Percentiles rank a stretch among this genome's conserved stretches.
Conservation (phyloP, 2,329 filamentous ascomycete genomes). For the Beauveria asiatica region DNA sequence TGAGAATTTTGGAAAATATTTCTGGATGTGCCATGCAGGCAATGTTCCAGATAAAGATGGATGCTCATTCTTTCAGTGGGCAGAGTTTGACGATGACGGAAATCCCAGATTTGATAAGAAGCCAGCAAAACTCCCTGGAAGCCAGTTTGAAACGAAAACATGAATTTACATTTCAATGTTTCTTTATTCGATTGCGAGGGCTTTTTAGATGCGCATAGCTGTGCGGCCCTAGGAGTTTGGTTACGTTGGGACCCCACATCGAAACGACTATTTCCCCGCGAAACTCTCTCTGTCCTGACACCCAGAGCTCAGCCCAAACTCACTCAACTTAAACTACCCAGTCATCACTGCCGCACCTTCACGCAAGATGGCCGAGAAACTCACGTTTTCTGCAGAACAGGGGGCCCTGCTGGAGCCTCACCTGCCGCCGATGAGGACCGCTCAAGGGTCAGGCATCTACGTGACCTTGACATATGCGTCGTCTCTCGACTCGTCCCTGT, state of each 20-base stretch:
- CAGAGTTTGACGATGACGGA: constrained; percentile 78
- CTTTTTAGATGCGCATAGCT: neutral
- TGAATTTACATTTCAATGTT: neutral
- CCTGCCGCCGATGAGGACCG: constrained; percentile 19
- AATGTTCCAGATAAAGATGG: constrained; percentile 60
- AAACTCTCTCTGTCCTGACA: neutral
- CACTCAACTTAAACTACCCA: neutral
- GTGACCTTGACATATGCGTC: constrained; percentile 85
- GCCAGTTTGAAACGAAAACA: neutral
- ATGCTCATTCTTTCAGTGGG: constrained; percentile 79
- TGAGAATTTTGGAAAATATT: constrained; percentile 71
- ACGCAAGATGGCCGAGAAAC: constrained; percentile 24
- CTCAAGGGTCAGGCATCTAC: constrained; percentile 30
- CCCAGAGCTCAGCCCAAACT: too few species aligned
- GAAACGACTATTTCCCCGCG: neutral
- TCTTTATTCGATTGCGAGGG: neutral
- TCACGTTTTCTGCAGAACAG: constrained; percentile 25
- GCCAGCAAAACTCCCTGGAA: neutral
- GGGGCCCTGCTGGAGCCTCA: constrained; percentile 25
- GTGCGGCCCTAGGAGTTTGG: neutral
- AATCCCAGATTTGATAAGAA: constrained; percentile 41
- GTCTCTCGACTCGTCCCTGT: constrained; percentile 75
- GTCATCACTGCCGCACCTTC: neutral
- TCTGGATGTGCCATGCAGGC: constrained; percentile 86
- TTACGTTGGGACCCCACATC: neutral